phyloP scores from a whole-genome alignment of 1,139 yeast species.

The Fermentozyma sake region DNA sequence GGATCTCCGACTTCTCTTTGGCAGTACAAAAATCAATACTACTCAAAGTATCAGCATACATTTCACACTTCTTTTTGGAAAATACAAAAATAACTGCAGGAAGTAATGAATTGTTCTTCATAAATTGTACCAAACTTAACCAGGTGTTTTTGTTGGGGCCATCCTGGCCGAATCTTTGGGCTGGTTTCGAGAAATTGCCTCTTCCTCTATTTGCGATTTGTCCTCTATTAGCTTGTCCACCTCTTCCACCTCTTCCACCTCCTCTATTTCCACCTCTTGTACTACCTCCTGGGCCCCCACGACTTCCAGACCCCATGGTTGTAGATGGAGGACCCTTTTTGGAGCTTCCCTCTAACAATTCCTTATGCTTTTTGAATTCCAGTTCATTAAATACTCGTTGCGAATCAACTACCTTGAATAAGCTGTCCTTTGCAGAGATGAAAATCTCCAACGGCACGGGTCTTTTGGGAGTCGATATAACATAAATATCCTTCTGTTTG shows the following conservation, averaged over 20 bases:
- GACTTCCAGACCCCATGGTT: slow-evolving; percentile 37
- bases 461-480: slow-evolving; percentile 90
- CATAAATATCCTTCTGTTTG: slow-evolving; percentile 91
- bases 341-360: slow-evolving; percentile 37
- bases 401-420: slow-evolving; percentile 71
- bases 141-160: slow-evolving; percentile 80
- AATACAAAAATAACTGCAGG: slow-evolving; percentile 95
- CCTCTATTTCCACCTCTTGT: slow-evolving; percentile 41
- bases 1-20: slow-evolving; percentile 83
- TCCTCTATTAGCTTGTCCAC: slow-evolving; percentile 21
- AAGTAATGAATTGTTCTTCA: slow-evolving; percentile 60
- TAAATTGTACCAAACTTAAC: slow-evolving; percentile 68
- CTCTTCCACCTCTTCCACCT: slow-evolving; percentile 22
- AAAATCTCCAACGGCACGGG: slow-evolving; percentile 92
- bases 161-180: slow-evolving; percentile 42
- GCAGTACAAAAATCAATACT: slow-evolving; percentile 78
- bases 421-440: slow-evolving; percentile 69
- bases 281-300: slow-evolving; percentile 44
- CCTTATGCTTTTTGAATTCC: slow-evolving; percentile 62
- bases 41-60: slow-evolving; percentile 74
- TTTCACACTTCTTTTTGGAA: slow-evolving; percentile 89
- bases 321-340: slow-evolving; percentile 33
- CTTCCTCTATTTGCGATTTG: slow-evolving; percentile 24
- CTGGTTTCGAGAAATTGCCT: slow-evolving; percentile 16
- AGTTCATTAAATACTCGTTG: slow-evolving; percentile 61